phyloP scores from a whole-genome alignment of 192 early-diverging fungal genomes.

The Coemansia biformis region DNA sequence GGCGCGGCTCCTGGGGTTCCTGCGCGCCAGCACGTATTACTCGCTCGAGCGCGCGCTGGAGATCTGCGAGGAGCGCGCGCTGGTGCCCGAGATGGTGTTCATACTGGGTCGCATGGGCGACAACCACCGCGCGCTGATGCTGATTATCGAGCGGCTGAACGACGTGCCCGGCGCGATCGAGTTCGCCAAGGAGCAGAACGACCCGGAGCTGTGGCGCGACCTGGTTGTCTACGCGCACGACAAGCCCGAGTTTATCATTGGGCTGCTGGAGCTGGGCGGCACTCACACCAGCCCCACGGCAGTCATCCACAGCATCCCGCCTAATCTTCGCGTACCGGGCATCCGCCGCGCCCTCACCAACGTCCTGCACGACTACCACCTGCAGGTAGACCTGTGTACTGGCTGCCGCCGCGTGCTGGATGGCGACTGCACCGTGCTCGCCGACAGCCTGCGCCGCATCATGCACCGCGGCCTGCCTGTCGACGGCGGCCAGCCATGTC shows the following conservation, averaged over 20 bases:
- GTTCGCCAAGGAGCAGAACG: slow-evolving; percentile 97
- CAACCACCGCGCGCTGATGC: slow-evolving; percentile 83
- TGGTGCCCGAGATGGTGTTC: slow-evolving; percentile 98
- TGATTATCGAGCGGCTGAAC: slow-evolving; percentile 85
- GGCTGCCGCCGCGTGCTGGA: slow-evolving; percentile 89
- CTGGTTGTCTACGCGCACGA: slow-evolving; percentile 88
- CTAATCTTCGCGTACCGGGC: slow-evolving; percentile 72
- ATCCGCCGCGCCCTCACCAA: slow-evolving; percentile 77
- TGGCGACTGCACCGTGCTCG: slow-evolving; percentile 76
- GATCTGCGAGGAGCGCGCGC: slow-evolving; percentile 74
- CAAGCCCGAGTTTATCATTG: slow-evolving; percentile 96
- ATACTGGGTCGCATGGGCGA: slow-evolving; percentile 96
- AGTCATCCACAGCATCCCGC: slow-evolving; percentile 75
- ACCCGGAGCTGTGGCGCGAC: slow-evolving; percentile 94
- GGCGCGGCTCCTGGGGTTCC: slow-evolving; percentile 71
- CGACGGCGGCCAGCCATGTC: slow-evolving; percentile 44
- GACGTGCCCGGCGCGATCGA: slow-evolving; percentile 95
- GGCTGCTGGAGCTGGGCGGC: slow-evolving; percentile 84
- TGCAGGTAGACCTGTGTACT: slow-evolving; percentile 84
- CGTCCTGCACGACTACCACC: slow-evolving; percentile 85
- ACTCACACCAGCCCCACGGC: slow-evolving; percentile 79
- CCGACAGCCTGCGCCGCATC: slow-evolving; percentile 60
- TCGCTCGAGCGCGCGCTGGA: slow-evolving; percentile 65
- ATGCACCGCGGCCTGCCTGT: slow-evolving; percentile 65
- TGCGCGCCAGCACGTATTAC: slow-evolving; percentile 72